Base-by-base conservation (phyloP, 108 stramenopile genomes). In the Skeletonema grethae region DNA sequence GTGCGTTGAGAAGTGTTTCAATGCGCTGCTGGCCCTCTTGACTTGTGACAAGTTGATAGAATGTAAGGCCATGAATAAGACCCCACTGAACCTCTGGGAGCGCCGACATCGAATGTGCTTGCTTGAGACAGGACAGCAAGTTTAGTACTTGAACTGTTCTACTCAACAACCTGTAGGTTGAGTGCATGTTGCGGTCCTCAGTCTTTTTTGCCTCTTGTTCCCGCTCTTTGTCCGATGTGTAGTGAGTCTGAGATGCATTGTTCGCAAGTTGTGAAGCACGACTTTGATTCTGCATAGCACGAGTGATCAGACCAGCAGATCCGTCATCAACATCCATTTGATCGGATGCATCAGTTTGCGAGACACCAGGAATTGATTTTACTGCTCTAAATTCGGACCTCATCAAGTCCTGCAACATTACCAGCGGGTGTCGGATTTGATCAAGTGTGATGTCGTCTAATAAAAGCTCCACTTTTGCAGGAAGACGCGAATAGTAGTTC, bases 111-210 rank as follows among this genome's bases (percentile, higher is more conserved):
- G 53, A 55, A 59, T 94, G 89, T 13, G 92, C 91, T 31, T 84
- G 81, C 25, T 70, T 65, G 18, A 96, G 85, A 48, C 86, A 76
- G 12, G 86, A 79, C 0, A 94, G 38, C 16, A 96, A 70, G 60
- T 84, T 79, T 20, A 96, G 80, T 29, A 92, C 46, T 72, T 96
- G 95, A 41, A 88, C 73, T 15, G 87, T 82, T 38, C 93, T 78
- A 32, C 92, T 82, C 39, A 93, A 64, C 15, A 96, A 75, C 8
- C 95, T 82, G 60, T 92, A 96, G 9, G 89, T 59, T 11, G 86
- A 84, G 75, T 96, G 95, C 67, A 96, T 84, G 57, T 90, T 90
- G 62, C 88, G 77, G 63, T 96, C 92, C 61, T 94, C 95, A n/a
- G 85, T 86, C 4, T 65, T 71, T 28, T 36, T 70, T 10, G 92